Base-by-base conservation (phyloP, 2,329 filamentous ascomycete species). In the Calonectria hawksworthii region DNA sequence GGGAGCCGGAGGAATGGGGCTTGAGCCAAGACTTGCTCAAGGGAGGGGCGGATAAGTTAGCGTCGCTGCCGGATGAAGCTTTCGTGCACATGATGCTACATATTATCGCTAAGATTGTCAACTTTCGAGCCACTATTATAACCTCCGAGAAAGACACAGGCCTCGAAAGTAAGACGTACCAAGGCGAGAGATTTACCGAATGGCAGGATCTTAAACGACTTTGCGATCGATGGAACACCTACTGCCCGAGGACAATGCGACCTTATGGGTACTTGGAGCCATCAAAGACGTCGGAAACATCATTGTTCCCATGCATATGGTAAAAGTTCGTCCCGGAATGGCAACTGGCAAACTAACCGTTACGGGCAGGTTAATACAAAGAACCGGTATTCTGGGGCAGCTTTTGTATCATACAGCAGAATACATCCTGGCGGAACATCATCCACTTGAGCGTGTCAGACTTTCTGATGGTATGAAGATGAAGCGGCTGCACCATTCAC, bases 1-100 rank as follows among this genome's bases (percentile, higher is more conserved):
- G 96, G 95, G 93, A 98, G 69, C 96, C 96, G 0, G 95, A 98
- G 79, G 92, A 95, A 14, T 98, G 96, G 96, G 94, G 94, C 1
- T 88, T 98, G 23, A 93, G 98, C 80, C 92, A 97, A 89, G 90
- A 94, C 79, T 94, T 80, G 18, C 72, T 74, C 64, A 30, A 44
- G 4, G 61, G 71, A 10, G 87, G 88, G 10, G 87, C 90, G 56
- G 88, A 88, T 7, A 87, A 91, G 72, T 86, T 88, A 9, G 68
- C 76, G 4, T 75, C 76, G 7, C 94, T 93, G 14, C 89, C 91
- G 47, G 95, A 98, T 83, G 95, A 98, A 81, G 83, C 93, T 13
- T 98, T 96, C 96, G 94, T 96, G 23, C 94, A 98, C 82, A 92
- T 95, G 34, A 98, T 98, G 76, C 88, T 98, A 50, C 98, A 96